Percentiles rank a stretch among this genome's conserved stretches.
Evolutionary conservation across 2,329 filamentous ascomycete species (phyloP).

Genomic region (Cytospora schulzeri): DNA sequence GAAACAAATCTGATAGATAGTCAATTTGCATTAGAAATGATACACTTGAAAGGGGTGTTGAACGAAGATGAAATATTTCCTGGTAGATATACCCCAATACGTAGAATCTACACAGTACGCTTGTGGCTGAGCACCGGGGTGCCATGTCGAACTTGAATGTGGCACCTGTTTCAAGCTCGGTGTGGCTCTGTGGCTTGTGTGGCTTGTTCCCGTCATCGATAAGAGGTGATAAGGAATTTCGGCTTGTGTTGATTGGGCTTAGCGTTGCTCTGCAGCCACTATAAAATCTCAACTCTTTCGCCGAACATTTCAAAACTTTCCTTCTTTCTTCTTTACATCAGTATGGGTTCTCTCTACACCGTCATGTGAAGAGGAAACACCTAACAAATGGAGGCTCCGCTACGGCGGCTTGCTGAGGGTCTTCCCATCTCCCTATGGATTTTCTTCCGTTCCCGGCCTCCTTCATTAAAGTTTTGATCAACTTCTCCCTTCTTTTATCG

Average conservation of each 20-base stretch:
- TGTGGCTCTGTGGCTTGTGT: background rate
- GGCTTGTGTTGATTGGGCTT: background rate
- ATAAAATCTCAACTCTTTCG: slow-evolving; percentile 18
- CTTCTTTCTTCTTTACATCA: slow-evolving; percentile 45
- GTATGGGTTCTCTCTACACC: slow-evolving; percentile 50
- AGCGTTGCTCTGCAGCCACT: slow-evolving; percentile 1
- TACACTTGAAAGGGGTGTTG: slow-evolving; percentile 10
- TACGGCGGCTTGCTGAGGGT: slow-evolving; percentile 58
- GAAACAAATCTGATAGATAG: slow-evolving; percentile 25
- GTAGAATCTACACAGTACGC: no score
- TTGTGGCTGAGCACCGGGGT: no score
- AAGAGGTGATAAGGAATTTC: background rate
- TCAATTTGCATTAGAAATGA: background rate
- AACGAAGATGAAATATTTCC: background rate
- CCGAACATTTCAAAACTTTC: slow-evolving; percentile 20
- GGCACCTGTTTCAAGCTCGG: background rate
- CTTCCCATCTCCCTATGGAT: slow-evolving; percentile 50
- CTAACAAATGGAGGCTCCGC: slow-evolving; percentile 51
- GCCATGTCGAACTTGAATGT: background rate
- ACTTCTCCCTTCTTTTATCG: slow-evolving; percentile 48
- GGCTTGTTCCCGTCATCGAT: background rate
- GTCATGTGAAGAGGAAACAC: slow-evolving; percentile 52
- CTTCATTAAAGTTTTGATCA: slow-evolving; percentile 47
- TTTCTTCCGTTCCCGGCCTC: slow-evolving; percentile 60
- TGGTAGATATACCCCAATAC: background rate